Base-by-base conservation (phyloP, 1,284 basidiomycete species). In the Agaricales sp. region DNA sequence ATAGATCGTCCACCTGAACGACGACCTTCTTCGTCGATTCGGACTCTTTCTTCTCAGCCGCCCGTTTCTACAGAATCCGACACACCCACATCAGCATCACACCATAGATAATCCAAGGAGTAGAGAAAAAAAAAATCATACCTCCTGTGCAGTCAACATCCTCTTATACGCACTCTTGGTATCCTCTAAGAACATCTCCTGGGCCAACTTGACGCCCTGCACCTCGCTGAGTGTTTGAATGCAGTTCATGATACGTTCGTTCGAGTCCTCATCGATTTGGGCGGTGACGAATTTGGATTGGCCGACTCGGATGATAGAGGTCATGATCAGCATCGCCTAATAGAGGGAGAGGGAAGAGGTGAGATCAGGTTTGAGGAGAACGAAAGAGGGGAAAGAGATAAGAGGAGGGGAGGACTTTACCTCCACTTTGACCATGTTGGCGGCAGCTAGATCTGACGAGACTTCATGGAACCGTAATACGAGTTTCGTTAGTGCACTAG, bases 241-340 rank as follows among this genome's bases (percentile, higher is more conserved):
- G 67, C 96, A 99, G 65, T 88, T 91, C 77, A 97, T 83, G 65
- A 99, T 94, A 18, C 96, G 86, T 67, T 99, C 96, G 58, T 83
- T 87, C 20, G 92, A 95, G 66, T 99, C 96, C 66, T 99, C 96
- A 69, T 99, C 96, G 57, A 99, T 99, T 13, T 90, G 88, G 1
- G 87, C 85, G 0, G 88, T 82, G 38, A 88, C 89, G 58, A 96
- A 96, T 63, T 95, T 94, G 52, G 91, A 94, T 69, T 98, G 95
- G 38, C 96, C 96, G 45, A 98, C 92, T 46, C 95, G 91, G 59
- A 99, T 89, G 60, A 96, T 77, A 14, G 92, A 96, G 2, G 92
- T 87, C 95, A 99, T 98, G 63, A 99, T 93, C 52, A 99, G 76
- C 90, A 99, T 98, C 2, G 92, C 85, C 85, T 89, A 55, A 2